Conservation (phyloP, 345 rosid genomes). For the Populus alba region DNA sequence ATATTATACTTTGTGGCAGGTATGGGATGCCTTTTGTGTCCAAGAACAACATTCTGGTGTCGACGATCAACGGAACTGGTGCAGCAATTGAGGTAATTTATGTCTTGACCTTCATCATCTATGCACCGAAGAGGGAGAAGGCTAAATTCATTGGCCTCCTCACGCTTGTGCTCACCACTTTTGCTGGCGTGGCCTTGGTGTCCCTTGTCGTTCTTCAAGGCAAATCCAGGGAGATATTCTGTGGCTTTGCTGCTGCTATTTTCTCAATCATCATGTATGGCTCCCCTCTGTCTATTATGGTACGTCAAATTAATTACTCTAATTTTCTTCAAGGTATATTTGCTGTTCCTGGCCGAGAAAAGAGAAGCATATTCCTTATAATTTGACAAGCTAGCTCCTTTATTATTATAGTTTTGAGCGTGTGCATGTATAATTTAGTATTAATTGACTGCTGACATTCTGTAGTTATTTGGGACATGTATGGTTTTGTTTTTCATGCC, state of each 20-base stretch:
- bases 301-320: conserved; percentile 25
- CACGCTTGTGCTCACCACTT: conserved; percentile 45
- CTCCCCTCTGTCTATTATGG: conserved; percentile 94
- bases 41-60: conserved; percentile 65
- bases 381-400: background rate
- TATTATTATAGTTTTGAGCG: background rate
- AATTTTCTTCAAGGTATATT: background rate
- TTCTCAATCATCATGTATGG: conserved; percentile 97
- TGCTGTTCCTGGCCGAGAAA: background rate
- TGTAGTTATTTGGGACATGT: too few species aligned
- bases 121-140: conserved; percentile 74
- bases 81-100: conserved; percentile 62
- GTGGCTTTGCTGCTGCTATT: conserved; percentile 75
- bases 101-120: conserved; percentile 59
- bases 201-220: conserved; percentile 75
- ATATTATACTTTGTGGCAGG: conserved; percentile 32
- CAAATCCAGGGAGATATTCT: conserved; percentile 62
- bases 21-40: conserved; percentile 94
- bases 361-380: too few species aligned
- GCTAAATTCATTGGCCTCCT: conserved; percentile 64
- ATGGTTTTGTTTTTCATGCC: background rate
- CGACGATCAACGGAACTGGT: conserved; percentile 87
- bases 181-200: conserved; percentile 55
- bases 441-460: background rate
- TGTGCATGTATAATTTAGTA: background rate